Conservation (phyloP, 2,329 filamentous ascomycete genomes). For the Fusarium guadeloupense region DNA sequence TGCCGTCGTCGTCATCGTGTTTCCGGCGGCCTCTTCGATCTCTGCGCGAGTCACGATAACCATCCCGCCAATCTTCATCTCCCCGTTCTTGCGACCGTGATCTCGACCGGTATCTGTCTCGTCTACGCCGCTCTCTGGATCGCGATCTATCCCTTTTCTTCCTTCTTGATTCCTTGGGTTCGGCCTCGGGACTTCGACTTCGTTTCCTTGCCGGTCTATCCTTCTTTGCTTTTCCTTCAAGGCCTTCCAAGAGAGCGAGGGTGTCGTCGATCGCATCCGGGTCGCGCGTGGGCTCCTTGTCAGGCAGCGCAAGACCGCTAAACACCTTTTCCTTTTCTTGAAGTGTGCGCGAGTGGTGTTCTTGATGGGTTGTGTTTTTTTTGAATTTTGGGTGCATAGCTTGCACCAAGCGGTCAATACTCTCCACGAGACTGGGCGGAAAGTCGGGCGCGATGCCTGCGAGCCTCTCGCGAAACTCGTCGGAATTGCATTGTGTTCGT, state of each 20-base stretch:
- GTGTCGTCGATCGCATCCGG: constrained; percentile 88
- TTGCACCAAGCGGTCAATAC: constrained; percentile 85
- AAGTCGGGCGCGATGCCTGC: constrained; percentile 82
- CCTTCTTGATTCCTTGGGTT: constrained; percentile 54
- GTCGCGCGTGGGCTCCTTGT: constrained; percentile 64
- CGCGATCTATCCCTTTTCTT: constrained; percentile 53
- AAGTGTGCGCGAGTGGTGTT: constrained; percentile 55
- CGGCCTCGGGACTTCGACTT: constrained; percentile 66
- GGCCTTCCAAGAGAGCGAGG: constrained; percentile 85
- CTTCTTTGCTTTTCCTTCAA: constrained; percentile 73
- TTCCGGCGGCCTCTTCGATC: constrained; percentile 51
- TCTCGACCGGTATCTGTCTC: constrained; percentile 49
- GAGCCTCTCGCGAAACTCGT: constrained; percentile 80
- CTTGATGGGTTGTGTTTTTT: constrained; percentile 54
- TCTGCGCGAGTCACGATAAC: constrained; percentile 45
- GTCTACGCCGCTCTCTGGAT: constrained; percentile 53
- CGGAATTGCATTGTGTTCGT: constrained; percentile 76
- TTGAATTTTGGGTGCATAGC: constrained; percentile 94
- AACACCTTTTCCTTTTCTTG: constrained; percentile 89
- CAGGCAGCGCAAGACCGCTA: constrained; percentile 86
- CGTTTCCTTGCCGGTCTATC: constrained; percentile 63
- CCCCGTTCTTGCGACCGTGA: constrained; percentile 52
- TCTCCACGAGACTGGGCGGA: constrained; percentile 86
- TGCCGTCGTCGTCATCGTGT: constrained; percentile 48
- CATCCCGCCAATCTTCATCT: constrained; percentile 58